Base-by-base conservation (phyloP, 352 stramenopile species). In the Globisporangium nodosum region DNA sequence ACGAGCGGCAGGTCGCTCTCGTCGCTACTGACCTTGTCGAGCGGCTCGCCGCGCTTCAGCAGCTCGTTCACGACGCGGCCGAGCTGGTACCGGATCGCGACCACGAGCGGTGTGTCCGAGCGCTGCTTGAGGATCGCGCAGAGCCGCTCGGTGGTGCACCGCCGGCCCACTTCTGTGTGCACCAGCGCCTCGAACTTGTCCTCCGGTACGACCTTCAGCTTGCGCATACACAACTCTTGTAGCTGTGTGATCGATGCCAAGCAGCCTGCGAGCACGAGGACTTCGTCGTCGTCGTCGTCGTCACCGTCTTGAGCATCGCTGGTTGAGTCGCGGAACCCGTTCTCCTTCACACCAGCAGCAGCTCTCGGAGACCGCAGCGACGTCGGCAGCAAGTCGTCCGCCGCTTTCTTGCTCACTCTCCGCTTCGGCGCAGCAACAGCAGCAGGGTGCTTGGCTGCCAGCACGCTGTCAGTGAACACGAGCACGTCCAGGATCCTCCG, bases 51-150 rank as follows among this genome's bases (percentile, higher is more conserved):
- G 11, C 74, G 56, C 13, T 69, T 65, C 40, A 94, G 53, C 5
- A 94, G 46, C 49, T 92, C 83, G 53, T 94, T 87, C n/a, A 94
- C 85, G 3, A 80, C 85, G 8, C 81, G 82, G 5, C 76, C 76
- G 21, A 92, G 65, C 31, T 94, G 79, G 53, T 92, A 92, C n/a
- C 83, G 76, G 24, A 94, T 78, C 3, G 85, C 82, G 1, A 87
- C 75, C 52, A 90, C 79, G 4, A 94, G 61, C 8, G 85, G 82
- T 0, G 74, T 76, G 43, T 76, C 66, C 0, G 83, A 91, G 20
- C 85, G 73, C 54, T 84, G 60, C 16, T 63, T 69, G 37, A 92
- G 48, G 27, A 94, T 72, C n/a, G 73, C 71, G 27, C 78, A 87
- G 9, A 94, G 60, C 13, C 80, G 65, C 43, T 81, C 67, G 0